Evolutionary conservation across 1,284 basidiomycete species (phyloP).

Genomic region (Retiboletus flavoniger): DNA sequence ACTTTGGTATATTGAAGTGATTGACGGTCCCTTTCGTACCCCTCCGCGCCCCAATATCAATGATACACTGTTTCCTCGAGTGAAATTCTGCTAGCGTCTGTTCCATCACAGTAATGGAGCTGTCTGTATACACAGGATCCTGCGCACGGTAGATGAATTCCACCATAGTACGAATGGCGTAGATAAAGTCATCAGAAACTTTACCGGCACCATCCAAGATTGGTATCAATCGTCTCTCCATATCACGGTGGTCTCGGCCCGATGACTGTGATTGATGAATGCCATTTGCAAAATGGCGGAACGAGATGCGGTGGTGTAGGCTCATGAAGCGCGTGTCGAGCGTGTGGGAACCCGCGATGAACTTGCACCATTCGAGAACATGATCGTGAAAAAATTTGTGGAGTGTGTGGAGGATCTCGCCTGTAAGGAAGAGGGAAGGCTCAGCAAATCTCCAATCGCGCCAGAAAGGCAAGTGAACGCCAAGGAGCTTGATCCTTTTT

Average conservation of each 20-base stretch:
- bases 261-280: neutral
- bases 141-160: too few relatives aligned
- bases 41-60: neutral
- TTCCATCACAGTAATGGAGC: too few relatives aligned
- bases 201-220: neutral
- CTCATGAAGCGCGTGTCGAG: neutral
- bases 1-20: too few relatives aligned
- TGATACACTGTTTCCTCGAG: neutral
- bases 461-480: neutral
- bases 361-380: neutral
- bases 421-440: too few relatives aligned
- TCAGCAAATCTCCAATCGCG: neutral
- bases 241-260: neutral
- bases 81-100: neutral
- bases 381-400: neutral
- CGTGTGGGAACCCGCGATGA: neutral
- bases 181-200: too few relatives aligned
- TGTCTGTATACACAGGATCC: too few relatives aligned
- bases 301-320: neutral
- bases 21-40: neutral
- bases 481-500: neutral
- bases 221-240: neutral
- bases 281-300: neutral
- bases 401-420: neutral
- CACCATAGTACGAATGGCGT: too few relatives aligned